A percentile compares a stretch with the other conserved stretches of the same genome.
Evolutionary conservation across 257 asterid species (phyloP).

Genomic region (Anisodus acutangulus): DNA sequence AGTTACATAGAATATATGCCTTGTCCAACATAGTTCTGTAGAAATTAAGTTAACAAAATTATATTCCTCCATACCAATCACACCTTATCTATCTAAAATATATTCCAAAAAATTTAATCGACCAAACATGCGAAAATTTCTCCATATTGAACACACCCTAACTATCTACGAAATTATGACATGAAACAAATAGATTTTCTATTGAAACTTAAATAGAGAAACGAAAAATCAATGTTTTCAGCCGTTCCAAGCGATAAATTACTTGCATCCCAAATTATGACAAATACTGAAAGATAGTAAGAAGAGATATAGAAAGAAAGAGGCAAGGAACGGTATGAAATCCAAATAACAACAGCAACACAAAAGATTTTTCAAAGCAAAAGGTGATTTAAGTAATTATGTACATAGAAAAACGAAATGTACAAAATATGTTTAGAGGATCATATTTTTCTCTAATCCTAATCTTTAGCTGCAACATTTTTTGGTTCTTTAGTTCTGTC

Average conservation of each 20-base stretch:
- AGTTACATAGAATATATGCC: too few species aligned
- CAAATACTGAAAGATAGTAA: not conserved
- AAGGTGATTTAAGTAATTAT: not conserved
- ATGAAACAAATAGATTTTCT: too few species aligned
- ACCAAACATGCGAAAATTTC: too few species aligned
- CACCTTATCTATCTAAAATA: too few species aligned
- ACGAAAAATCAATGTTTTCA: not conserved
- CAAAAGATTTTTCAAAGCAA: not conserved
- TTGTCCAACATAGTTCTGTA: too few species aligned
- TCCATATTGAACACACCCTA: too few species aligned
- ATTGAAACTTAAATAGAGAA: not conserved
- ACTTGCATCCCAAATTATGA: not conserved
- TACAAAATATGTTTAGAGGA: constrained; percentile 5
- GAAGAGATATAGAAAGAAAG: not conserved
- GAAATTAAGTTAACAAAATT: too few species aligned
- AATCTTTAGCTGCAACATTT: not conserved
- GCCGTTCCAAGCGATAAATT: not conserved
- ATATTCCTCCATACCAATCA: too few species aligned
- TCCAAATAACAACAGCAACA: not conserved
- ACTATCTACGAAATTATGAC: too few species aligned
- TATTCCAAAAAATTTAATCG: too few species aligned
- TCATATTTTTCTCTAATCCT: not conserved
- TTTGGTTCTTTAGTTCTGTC: not conserved
- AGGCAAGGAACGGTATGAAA: not conserved
- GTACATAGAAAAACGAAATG: not conserved